A percentile compares a stretch with the other conserved stretches of the same genome.
These are phyloP conservation scores for Kluyveromyces sp. DNA, from an alignment of 1,139 yeast species.

Conservation along the genomic window DNA sequence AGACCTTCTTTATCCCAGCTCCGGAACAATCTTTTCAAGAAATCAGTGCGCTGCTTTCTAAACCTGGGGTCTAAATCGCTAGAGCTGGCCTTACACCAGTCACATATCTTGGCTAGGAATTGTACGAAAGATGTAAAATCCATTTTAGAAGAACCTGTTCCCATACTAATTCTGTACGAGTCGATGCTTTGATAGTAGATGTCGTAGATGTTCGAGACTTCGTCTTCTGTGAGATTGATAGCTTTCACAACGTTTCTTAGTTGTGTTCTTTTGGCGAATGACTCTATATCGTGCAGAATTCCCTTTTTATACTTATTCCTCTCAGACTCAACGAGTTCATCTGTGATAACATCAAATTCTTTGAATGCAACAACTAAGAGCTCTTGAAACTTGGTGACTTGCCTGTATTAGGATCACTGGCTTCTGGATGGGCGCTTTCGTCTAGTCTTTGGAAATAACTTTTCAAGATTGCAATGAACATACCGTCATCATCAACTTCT, in stretches of 20 bases:
- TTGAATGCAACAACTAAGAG: slow-evolving; percentile 85
- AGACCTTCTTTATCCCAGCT: slow-evolving; percentile 56
- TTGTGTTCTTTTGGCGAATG: slow-evolving; percentile 88
- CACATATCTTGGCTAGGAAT: slow-evolving; percentile 74
- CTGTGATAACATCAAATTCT: slow-evolving; percentile 77
- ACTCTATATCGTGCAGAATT: slow-evolving; percentile 77
- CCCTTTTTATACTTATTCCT: slow-evolving; percentile 67
- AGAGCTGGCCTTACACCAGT: slow-evolving; percentile 53
- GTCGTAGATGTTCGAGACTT: slow-evolving; percentile 71
- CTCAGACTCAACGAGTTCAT: slow-evolving; percentile 59
- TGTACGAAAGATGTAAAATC: slow-evolving; percentile 61
- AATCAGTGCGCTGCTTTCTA: slow-evolving; percentile 32
- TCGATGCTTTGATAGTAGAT: slow-evolving; percentile 75
- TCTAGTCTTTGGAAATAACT: slow-evolving; percentile 73
- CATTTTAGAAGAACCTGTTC: slow-evolving; percentile 67
- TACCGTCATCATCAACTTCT: slow-evolving; percentile 83
- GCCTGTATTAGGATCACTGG: slow-evolving; percentile 54
- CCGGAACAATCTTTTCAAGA: slow-evolving; percentile 56
- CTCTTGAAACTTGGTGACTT: slow-evolving; percentile 81
- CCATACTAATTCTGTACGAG: slow-evolving; percentile 55
- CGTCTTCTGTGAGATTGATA: slow-evolving; percentile 47
- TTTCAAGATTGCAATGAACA: slow-evolving; percentile 77
- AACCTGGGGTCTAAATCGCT: slow-evolving; percentile 33
- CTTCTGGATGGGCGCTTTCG: slow-evolving; percentile 70
- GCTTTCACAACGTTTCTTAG: slow-evolving; percentile 75